Evolutionary conservation across 2,329 filamentous ascomycete species (phyloP).

Genomic region (Dothideomycetidae sp.): DNA sequence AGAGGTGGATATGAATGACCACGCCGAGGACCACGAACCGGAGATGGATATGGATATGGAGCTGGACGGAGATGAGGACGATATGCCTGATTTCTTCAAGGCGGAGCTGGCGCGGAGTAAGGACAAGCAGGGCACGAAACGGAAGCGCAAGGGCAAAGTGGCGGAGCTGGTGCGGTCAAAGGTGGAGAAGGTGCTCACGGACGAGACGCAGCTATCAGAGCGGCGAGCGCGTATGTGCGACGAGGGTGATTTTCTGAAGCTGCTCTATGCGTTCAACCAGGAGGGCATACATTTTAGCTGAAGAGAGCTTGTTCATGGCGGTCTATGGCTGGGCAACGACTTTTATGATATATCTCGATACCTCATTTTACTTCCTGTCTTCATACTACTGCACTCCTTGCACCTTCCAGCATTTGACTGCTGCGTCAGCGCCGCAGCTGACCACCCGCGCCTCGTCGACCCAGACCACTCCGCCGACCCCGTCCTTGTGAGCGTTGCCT

Average conservation of each 20-base stretch:
- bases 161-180: constrained; percentile 74
- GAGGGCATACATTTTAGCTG: constrained; percentile 84
- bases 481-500: constrained; percentile 87
- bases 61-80: constrained; percentile 50
- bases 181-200: constrained; percentile 69
- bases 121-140: constrained; percentile 40
- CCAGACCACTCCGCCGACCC: constrained; percentile 80
- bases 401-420: constrained; percentile 77
- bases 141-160: constrained; percentile 65
- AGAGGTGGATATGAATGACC: constrained; percentile 36
- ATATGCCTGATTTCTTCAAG: constrained; percentile 74
- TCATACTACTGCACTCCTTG: constrained; percentile 33
- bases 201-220: constrained; percentile 65
- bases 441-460: constrained; percentile 52
- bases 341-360: background rate
- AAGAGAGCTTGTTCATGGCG: background rate
- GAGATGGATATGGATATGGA: constrained; percentile 37
- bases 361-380: background rate
- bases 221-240: constrained; percentile 76
- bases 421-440: constrained; percentile 73
- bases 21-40: constrained; percentile 24
- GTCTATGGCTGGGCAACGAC: too few relatives aligned
- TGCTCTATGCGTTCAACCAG: constrained; percentile 74
- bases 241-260: constrained; percentile 76
- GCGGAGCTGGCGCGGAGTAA: constrained; percentile 39